phyloP scores from a whole-genome alignment of 352 stramenopile genomes.

The Phytophthora boehmeriae region DNA sequence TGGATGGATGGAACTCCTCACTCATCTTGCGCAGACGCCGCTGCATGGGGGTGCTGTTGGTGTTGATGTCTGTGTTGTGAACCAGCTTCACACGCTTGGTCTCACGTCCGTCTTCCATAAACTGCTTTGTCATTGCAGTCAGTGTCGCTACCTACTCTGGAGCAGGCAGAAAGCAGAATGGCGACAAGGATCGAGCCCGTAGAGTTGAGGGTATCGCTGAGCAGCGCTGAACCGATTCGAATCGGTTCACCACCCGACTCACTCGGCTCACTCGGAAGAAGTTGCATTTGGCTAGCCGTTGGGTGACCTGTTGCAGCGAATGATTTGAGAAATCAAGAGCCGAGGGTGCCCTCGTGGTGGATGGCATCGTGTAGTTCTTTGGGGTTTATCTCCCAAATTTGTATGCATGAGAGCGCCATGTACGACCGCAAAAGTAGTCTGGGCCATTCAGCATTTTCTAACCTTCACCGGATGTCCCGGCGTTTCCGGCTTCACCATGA shows the following conservation, averaged over 20 bases:
- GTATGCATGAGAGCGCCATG: not conserved
- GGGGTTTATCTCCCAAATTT: slow-evolving; percentile 13
- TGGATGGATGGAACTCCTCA: slow-evolving; percentile 54
- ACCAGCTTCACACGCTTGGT: slow-evolving; percentile 37
- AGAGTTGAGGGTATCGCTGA: slow-evolving; percentile 35
- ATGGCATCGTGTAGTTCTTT: slow-evolving; percentile 4
- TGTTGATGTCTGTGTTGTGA: slow-evolving; percentile 14
- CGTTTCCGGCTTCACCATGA: slow-evolving; percentile 10
- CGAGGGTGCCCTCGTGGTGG: slow-evolving; percentile 19
- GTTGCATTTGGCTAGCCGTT: slow-evolving; percentile 1
- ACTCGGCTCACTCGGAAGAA: not conserved
- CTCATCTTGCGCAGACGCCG: slow-evolving; percentile 67
- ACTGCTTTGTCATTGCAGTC: slow-evolving; percentile 36
- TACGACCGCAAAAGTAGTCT: not conserved
- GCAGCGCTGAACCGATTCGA: slow-evolving; percentile 37
- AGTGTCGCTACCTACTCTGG: slow-evolving; percentile 17
- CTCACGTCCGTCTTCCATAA: slow-evolving; percentile 16
- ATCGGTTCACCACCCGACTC: slow-evolving; percentile 22
- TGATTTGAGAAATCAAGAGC: slow-evolving; percentile 11
- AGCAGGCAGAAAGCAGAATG: slow-evolving; percentile 32
- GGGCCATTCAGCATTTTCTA: slow-evolving; percentile 11
- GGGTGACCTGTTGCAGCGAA: slow-evolving; percentile 8
- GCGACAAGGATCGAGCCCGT: slow-evolving; percentile 18
- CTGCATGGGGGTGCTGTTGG: slow-evolving; percentile 31
- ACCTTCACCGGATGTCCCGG: slow-evolving; percentile 20